These are phyloP conservation scores for Plasmopara halstedii DNA, from an alignment of 352 stramenopile genomes.

Conservation along the genomic window DNA sequence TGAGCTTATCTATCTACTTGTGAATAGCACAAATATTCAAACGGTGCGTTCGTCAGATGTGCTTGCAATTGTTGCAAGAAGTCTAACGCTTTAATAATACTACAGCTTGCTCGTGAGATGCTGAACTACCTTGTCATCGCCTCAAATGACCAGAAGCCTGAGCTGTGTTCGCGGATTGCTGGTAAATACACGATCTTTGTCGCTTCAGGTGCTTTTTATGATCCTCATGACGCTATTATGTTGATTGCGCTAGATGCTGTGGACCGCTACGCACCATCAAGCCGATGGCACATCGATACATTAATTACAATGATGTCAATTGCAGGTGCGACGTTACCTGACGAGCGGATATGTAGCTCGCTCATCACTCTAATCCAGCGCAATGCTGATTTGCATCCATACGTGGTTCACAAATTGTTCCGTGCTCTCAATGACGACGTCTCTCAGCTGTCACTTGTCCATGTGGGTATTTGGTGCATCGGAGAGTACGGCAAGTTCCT, in stretches of 20 bases:
- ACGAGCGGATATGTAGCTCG: constrained; percentile 92
- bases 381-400: constrained; percentile 83
- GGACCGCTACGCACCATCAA: constrained; percentile 74
- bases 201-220: constrained; percentile 1
- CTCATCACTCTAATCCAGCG: constrained; percentile 95
- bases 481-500: constrained; percentile 95
- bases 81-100: not conserved
- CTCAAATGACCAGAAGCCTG: constrained; percentile 90
- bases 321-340: constrained; percentile 88
- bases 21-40: constrained; percentile 96
- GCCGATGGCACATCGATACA: constrained; percentile 94
- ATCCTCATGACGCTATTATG: too few relatives aligned
- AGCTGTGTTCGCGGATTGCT: constrained; percentile 93
- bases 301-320: constrained; percentile 99
- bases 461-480: constrained; percentile 97
- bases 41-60: constrained; percentile 49
- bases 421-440: constrained; percentile 93
- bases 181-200: constrained; percentile 29
- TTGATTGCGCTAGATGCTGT: constrained; percentile 51
- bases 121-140: constrained; percentile 99
- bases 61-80: not conserved
- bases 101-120: constrained; percentile 93
- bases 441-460: constrained; percentile 92
- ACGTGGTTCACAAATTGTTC: constrained; percentile 97
- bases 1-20: constrained; percentile 98